A percentile compares a stretch with the other conserved stretches of the same genome.
phyloP scores from a whole-genome alignment of 1,284 basidiomycete species.

The Polyporus tsugae region DNA sequence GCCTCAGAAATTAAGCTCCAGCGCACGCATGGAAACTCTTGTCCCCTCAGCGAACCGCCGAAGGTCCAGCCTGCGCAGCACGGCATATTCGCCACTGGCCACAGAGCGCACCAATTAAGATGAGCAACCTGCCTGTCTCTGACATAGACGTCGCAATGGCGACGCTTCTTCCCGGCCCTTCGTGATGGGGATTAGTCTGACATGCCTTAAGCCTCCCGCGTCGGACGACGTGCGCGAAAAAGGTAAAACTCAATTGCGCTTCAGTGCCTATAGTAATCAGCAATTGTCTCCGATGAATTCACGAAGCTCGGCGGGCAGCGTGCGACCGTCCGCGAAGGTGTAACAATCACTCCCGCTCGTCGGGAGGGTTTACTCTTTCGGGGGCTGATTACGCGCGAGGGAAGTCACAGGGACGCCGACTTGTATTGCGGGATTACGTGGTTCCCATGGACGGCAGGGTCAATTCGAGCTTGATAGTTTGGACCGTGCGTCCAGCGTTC shows the following conservation, averaged over 20 bases:
- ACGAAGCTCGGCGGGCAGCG: neutral
- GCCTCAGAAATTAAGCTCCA: conserved; percentile 1
- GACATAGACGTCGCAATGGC: neutral
- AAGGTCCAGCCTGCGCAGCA: neutral
- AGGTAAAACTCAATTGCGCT: conserved; percentile 9
- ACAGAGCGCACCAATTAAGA: neutral
- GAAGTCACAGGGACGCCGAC: neutral
- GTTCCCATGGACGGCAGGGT: conserved; percentile 1
- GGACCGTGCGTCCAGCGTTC: neutral
- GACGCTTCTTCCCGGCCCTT: conserved; percentile 5
- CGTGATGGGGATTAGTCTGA: conserved; percentile 1
- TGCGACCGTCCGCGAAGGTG: neutral
- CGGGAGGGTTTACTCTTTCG: neutral
- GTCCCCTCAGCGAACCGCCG: neutral
- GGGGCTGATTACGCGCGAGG: neutral
- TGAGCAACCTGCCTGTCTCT: neutral
- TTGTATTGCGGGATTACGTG: neutral
- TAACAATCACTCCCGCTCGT: neutral
- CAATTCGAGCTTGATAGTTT: neutral
- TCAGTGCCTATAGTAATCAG: neutral
- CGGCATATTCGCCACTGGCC: neutral
- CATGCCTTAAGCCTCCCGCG: conserved; percentile 1
- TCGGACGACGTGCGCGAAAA: conserved; percentile 2
- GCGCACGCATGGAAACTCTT: neutral
- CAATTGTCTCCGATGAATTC: conserved; percentile 7